Evolutionary conservation across 306 rosid genomes (phyloP), one percentile per base, ranked within the genome.

Genomic region (Cucurbita ficifolia): DNA sequence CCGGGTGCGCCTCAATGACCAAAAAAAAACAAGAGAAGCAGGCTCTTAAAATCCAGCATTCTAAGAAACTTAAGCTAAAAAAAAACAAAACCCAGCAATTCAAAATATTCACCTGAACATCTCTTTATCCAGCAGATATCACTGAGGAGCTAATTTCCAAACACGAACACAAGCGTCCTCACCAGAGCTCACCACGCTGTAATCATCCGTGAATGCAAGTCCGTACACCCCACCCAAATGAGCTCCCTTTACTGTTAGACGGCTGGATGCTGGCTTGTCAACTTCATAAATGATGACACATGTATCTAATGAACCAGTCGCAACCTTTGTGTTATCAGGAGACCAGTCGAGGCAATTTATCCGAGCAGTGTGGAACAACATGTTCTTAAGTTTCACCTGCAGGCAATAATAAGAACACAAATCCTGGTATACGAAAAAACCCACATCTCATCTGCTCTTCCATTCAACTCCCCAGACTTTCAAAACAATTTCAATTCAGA

Each of bases 281-380:
- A 89, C 74, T 82, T 89, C 95, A 79, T 90, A 94, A 45, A 94
- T 42, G 76, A 94, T 89, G 80, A 91, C 83, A 16, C 92, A 88
- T 0, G 83, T 91, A 78, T 94, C 99, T 4, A 94, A 91, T 33
- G 99, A 94, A 73, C 99, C 99, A 52, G 97, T 89, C 14, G 95
- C 97, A 78, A 94, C 89, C 87, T 85, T 85, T 76, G 75, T 75
- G 82, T 79, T 87, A 81, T 86, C 95, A 67, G 97, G 95, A 77
- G 97, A 94, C 99, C 99, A 94, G 67, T 96, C 95, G 58, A 94
- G 90, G 76, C 97, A 90, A 79, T 94, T 94, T 83, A 94, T 88
- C 63, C 99, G 87, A 43, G 99, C 97, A 73, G 87, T 87, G 80
- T 94, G 99, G 83, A 87, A 90, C 85, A 90, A 49, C 97, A 94